These are phyloP conservation scores for Stenocarpella maydis DNA, from an alignment of 2,329 filamentous ascomycete species.

Conservation along the genomic window DNA sequence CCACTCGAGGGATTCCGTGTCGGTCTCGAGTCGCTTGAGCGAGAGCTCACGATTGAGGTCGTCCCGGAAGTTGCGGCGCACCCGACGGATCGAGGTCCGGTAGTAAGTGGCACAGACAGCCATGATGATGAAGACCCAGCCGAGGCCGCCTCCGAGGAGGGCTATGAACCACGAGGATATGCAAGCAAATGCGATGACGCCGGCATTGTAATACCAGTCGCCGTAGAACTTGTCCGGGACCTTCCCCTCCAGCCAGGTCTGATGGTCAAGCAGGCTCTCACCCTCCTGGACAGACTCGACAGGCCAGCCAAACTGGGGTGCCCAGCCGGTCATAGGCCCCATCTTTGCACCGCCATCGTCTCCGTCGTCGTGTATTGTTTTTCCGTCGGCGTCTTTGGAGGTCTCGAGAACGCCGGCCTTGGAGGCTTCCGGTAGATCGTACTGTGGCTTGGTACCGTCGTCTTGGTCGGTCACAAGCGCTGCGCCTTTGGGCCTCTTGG, in stretches of 20 bases:
- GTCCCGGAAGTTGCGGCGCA: slow-evolving; percentile 94
- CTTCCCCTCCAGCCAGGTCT: slow-evolving; percentile 84
- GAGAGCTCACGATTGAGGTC: slow-evolving; percentile 86
- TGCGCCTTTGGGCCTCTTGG: slow-evolving; percentile 67
- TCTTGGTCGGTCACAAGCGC: slow-evolving; percentile 83
- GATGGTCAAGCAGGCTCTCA: slow-evolving; percentile 82
- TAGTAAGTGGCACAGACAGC: slow-evolving; percentile 94
- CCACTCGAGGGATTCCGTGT: slow-evolving; percentile 95
- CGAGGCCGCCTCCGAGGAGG: slow-evolving; percentile 87
- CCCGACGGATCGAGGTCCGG: slow-evolving; percentile 89
- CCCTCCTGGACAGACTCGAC: slow-evolving; percentile 62
- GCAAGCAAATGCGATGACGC: slow-evolving; percentile 92
- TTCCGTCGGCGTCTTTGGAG: slow-evolving; percentile 57
- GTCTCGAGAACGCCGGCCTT: slow-evolving; percentile 73
- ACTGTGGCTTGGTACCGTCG: slow-evolving; percentile 72
- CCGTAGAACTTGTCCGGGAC: slow-evolving; percentile 92
- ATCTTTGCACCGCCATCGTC: slow-evolving; percentile 64
- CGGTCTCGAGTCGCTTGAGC: slow-evolving; percentile 86
- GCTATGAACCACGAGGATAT: slow-evolving; percentile 90
- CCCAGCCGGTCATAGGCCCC: slow-evolving; percentile 79
- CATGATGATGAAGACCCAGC: slow-evolving; percentile 94
- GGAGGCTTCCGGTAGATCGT: slow-evolving; percentile 79
- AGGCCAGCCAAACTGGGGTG: slow-evolving; percentile 81
- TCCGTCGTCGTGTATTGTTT: slow-evolving; percentile 58
- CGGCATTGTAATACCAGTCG: slow-evolving; percentile 98